Conservation (phyloP, 2,329 filamentous ascomycete genomes). For the Ramularia endophylla region DNA sequence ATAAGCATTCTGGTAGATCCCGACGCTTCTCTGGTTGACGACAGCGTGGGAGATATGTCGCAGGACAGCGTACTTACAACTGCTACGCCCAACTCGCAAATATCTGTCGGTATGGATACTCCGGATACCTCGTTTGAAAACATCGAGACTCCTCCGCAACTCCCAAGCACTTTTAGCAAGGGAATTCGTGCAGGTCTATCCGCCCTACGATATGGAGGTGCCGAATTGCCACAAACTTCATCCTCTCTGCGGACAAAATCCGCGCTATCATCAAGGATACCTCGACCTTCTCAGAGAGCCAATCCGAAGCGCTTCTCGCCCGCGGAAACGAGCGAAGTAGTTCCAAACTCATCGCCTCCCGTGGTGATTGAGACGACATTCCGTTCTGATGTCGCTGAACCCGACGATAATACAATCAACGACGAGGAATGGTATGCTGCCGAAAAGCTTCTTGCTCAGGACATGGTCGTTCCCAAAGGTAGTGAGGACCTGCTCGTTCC, state of each 20-base stretch:
- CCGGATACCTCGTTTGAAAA: slow-evolving; percentile 23
- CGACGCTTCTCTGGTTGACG: slow-evolving; percentile 2
- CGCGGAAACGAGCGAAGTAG: not conserved
- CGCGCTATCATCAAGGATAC: slow-evolving; percentile 2
- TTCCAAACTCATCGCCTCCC: slow-evolving; percentile 15
- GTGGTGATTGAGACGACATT: slow-evolving; percentile 6
- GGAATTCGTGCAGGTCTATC: slow-evolving; percentile 20
- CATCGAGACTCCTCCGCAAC: slow-evolving; percentile 4
- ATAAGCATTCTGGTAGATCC: slow-evolving; percentile 23
- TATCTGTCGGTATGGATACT: slow-evolving; percentile 11
- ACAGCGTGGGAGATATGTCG: slow-evolving; percentile 6
- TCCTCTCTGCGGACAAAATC: slow-evolving; percentile 10
- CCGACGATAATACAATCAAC: slow-evolving; percentile 13
- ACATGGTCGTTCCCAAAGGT: slow-evolving; percentile 28
- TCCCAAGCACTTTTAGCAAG: slow-evolving; percentile 20
- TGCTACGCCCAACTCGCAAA: slow-evolving; percentile 9
- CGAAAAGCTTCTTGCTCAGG: slow-evolving; percentile 14
- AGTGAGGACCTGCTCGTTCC: slow-evolving; percentile 45
- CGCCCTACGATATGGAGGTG: slow-evolving; percentile 13
- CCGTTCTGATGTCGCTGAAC: slow-evolving; percentile 18
- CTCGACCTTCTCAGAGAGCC: not conserved
- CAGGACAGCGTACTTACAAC: slow-evolving; percentile 10
- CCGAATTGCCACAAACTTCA: slow-evolving; percentile 5
- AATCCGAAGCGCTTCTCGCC: not conserved
- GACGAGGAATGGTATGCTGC: slow-evolving; percentile 24